Evolutionary conservation across 805 yeast species (phyloP), one percentile per base, ranked within the genome.

Genomic region (Ogataea corticis): DNA sequence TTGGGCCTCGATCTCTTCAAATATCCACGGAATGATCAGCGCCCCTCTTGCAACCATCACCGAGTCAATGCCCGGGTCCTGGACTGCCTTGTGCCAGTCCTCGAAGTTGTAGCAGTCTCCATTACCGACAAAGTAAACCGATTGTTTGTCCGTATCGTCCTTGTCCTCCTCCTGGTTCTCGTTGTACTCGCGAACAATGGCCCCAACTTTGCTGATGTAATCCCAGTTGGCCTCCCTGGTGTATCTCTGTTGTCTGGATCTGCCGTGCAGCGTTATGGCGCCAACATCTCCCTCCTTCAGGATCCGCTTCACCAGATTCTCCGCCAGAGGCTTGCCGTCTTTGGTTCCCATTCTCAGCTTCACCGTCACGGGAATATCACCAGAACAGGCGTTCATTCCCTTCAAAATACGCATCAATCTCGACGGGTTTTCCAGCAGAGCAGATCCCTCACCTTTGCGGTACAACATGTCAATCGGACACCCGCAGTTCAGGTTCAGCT

Each of bases 31-130:
- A 68, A 94, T 94, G 63, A 94, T 91, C 53, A 94, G 76, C 2
- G 98, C 98, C 45, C 98, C 99, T 60, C 99, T 79, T 2, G 98
- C 99, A 44, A 94, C 88, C 97, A 95, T 94, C 14, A 90, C 96
- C 25, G 94, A 82, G 68, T 94, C 99, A 46, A 92, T 82, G 17
- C 86, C 85, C 25, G 78, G 78, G 38, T 81, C 77, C 21, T 70
- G 66, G 33, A 83, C 72, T 10, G 85, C 90, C 28, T 72, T 74
- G 65, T 88, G 78, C 96, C 96, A 94, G 62, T 94, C 98, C 58
- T 86, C 86, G 69, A 77, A 81, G 15, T 88, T 84, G 70, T 75
- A 91, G 38, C 89, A 80, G 63, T 94, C 99, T 41, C 99, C 99
- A 59, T 94, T 94, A 21, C 99, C 99, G 43, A 94, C 77, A 51